Evolutionary conservation across 2,329 filamentous ascomycete species (phyloP).

Genomic region (Ilyonectria mors-panacis): DNA sequence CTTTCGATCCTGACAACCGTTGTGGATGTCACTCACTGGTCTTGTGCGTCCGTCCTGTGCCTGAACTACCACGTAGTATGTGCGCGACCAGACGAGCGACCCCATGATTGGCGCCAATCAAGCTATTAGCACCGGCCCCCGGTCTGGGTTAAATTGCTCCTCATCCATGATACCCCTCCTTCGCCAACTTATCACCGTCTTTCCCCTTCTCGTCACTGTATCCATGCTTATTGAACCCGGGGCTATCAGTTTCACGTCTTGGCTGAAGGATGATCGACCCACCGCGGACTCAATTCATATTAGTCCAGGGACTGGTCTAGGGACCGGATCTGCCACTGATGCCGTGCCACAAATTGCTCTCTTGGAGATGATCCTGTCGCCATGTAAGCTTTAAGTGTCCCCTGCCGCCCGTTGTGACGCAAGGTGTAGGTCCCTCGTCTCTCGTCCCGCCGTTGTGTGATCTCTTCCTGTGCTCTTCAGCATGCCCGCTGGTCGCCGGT

Average conservation of each 20-base stretch:
- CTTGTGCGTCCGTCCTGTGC: background rate
- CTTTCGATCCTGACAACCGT: background rate
- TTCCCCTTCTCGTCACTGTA: conserved; percentile 7
- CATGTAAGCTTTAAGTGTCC: conserved; percentile 40
- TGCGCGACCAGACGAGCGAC: background rate
- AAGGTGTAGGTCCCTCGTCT: conserved; percentile 9
- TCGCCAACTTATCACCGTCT: background rate
- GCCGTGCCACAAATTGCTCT: conserved; percentile 32
- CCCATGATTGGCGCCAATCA: background rate
- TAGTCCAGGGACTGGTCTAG: conserved; percentile 36
- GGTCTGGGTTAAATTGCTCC: conserved; percentile 28
- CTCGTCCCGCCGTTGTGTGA: conserved; percentile 19
- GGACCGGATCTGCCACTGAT: conserved; percentile 24
- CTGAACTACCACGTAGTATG: background rate
- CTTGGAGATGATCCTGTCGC: conserved; percentile 18
- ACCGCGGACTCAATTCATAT: conserved; percentile 37
- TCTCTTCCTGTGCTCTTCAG: conserved; percentile 13
- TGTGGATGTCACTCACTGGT: no score
- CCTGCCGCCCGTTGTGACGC: conserved; percentile 35
- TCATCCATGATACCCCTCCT: conserved; percentile 15
- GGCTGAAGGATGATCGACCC: conserved; percentile 42
- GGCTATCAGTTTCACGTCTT: conserved; percentile 42
- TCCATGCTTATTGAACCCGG: conserved; percentile 34
- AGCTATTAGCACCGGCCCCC: conserved; percentile 8
- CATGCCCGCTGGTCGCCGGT: conserved; percentile 44